These are phyloP conservation scores for Cladosporium sp. DNA, from an alignment of 2,329 filamentous ascomycete species.

Conservation along the genomic window DNA sequence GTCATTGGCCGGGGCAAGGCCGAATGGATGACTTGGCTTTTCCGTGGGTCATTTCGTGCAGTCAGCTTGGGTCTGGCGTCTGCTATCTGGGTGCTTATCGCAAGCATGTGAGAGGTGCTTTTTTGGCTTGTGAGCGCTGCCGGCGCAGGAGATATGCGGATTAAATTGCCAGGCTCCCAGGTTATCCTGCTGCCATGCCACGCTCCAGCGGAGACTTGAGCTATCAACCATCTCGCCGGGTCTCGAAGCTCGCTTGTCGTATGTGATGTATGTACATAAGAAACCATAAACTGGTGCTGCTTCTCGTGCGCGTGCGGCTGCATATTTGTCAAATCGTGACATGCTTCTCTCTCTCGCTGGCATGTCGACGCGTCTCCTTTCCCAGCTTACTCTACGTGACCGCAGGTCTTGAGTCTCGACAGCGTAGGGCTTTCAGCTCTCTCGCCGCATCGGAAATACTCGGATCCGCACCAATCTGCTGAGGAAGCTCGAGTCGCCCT, in stretches of 20 bases:
- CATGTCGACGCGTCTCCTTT: neutral
- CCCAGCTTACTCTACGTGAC: too few relatives aligned
- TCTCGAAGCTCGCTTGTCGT: constrained; percentile 8
- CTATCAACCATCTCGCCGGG: constrained; percentile 9
- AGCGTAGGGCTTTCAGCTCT: neutral
- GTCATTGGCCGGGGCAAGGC: constrained; percentile 9
- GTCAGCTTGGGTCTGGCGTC: constrained; percentile 22
- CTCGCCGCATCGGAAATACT: constrained; percentile 9
- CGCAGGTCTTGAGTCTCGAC: neutral
- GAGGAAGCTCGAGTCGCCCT: constrained; percentile 9
- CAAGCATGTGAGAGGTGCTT: constrained; percentile 23
- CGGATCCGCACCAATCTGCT: constrained; percentile 10
- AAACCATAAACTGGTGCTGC: constrained; percentile 4
- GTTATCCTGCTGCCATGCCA: constrained; percentile 11
- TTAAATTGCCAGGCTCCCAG: neutral
- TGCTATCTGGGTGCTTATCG: constrained; percentile 26
- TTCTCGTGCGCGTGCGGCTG: neutral
- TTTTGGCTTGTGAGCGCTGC: constrained; percentile 16
- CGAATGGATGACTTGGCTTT: constrained; percentile 18
- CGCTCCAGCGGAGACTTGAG: neutral
- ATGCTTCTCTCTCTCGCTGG: neutral
- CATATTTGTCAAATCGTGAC: neutral
- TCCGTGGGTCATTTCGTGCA: constrained; percentile 26
- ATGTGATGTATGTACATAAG: constrained; percentile 3
- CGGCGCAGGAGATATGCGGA: constrained; percentile 17